Evolutionary conservation across 2,329 filamentous ascomycete genomes (phyloP), one percentile per base, ranked within the genome.

Genomic region (Fusarium xylarioides): DNA sequence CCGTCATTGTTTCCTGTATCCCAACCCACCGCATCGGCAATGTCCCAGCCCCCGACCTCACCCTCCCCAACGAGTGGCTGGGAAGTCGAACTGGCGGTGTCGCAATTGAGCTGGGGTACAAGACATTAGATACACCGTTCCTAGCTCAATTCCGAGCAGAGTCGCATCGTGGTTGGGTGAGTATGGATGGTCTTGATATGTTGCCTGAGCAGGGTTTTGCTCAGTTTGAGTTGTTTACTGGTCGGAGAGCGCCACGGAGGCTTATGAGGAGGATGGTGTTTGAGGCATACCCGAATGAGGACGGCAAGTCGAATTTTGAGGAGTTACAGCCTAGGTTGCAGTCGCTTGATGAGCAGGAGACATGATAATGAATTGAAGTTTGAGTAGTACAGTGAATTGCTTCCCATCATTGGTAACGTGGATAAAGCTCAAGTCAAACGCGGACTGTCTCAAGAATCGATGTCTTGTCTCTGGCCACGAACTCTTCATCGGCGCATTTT

Each of bases 171-270:
- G 87, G 92, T 44, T 95, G 92, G 92, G 91, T 94, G 0, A 86
- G 92, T 23, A 89, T 95, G 80, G 92, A 95, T 76, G 93, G 93
- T 0, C 83, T 95, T 18, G 92, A 95, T 75, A 86, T 95, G 52
- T 81, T 95, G 19, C 92, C 92, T 1, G 93, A 95, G 79, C 93
- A 95, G 78, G 93, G 91, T 0, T 93, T 93, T 81, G 92, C 93
- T 2, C 93, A 95, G 76, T 95, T 95, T 77, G 93, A 95, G 81
- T 82, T 95, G 5, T 94, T 95, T 79, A 95, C 93, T 0, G 93
- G 92, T 1, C 86, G 80, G 12, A 68, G 80, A 54, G 81, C 81
- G 1, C 81, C 81, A 9, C 87, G 92, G 32, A 84, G 89, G 49
- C 80, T 92, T 42, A 95, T 95, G 93, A 87, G 91, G 68, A 85